A percentile compares a stretch with the other conserved stretches of the same genome.
phyloP scores from a whole-genome alignment of 2,329 filamentous ascomycete species.

The Epichloe sylvatica region DNA sequence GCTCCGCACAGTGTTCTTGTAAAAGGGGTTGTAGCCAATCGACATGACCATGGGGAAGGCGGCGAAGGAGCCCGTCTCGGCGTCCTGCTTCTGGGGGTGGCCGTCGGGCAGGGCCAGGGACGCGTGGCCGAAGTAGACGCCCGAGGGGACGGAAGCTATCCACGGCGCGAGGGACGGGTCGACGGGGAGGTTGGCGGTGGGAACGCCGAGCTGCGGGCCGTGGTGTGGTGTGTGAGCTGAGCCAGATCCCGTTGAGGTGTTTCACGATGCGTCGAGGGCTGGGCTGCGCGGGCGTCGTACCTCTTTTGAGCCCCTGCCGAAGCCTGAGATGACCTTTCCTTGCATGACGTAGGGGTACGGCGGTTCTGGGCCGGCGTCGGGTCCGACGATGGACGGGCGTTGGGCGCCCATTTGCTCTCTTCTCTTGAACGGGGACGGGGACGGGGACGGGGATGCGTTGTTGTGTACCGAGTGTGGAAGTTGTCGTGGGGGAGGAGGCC shows the following conservation, averaged over 20 bases:
- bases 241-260: background rate
- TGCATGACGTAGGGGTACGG: slow-evolving; percentile 77
- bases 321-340: slow-evolving; percentile 81
- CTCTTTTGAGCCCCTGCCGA: slow-evolving; percentile 87
- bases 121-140: slow-evolving; percentile 91
- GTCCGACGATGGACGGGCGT: slow-evolving; percentile 59
- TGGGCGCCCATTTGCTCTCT: background rate
- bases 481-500: too few relatives aligned
- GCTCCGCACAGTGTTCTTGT: slow-evolving; percentile 75
- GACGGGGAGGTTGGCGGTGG: slow-evolving; percentile 83
- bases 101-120: slow-evolving; percentile 46
- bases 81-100: slow-evolving; percentile 27
- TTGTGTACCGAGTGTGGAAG: too few relatives aligned
- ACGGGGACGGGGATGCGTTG: too few relatives aligned
- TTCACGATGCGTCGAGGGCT: background rate
- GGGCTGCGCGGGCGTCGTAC: slow-evolving; percentile 16
- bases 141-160: slow-evolving; percentile 52
- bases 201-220: slow-evolving; percentile 64
- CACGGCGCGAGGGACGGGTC: slow-evolving; percentile 45
- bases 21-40: slow-evolving; percentile 95
- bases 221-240: background rate
- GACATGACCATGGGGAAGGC: slow-evolving; percentile 84
- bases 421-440: too few relatives aligned
- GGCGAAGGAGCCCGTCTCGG: slow-evolving; percentile 10
- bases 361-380: slow-evolving; percentile 54